A percentile compares a stretch with the other conserved stretches of the same genome.
Evolutionary conservation across 129 eudicot genomes (phyloP).

Genomic region (Saposhnikovia divaricata): DNA sequence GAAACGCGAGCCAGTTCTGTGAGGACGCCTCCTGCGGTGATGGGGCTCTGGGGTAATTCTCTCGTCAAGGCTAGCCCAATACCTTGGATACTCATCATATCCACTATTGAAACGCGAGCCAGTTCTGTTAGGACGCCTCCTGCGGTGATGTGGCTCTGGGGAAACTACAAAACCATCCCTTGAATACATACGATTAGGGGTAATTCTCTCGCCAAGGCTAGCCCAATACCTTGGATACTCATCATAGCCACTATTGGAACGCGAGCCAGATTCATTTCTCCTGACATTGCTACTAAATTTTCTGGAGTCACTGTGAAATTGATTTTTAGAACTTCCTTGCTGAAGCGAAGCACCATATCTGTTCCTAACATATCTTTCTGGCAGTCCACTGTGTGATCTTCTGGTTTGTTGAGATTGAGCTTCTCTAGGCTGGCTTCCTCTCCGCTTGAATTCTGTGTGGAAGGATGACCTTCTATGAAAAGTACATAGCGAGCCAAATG

Average conservation of each 20-base stretch:
- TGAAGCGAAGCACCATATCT: not conserved
- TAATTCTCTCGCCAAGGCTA: not conserved
- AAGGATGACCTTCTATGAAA: not conserved
- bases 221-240: not conserved
- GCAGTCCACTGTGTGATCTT: not conserved
- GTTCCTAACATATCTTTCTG: not conserved
- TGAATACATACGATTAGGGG: not conserved
- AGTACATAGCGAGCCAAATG: not conserved
- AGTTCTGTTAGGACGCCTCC: not conserved
- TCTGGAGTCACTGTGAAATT: not conserved
- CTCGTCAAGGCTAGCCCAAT: not conserved
- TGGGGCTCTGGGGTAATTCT: not conserved
- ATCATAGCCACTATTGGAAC: not conserved
- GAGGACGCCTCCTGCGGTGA: not conserved
- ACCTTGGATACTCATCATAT: conserved; percentile 1
- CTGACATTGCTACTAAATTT: not conserved
- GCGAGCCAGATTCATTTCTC: not conserved
- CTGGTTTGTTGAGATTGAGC: not conserved
- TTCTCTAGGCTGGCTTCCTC: not conserved
- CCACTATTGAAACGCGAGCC: not conserved
- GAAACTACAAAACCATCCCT: not conserved
- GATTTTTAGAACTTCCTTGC: not conserved
- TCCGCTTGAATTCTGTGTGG: not conserved
- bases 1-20: not conserved
- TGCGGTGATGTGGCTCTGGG: not conserved